These are phyloP conservation scores for Phytophthora pseudosyringae DNA, from an alignment of 352 stramenopile species.

Conservation along the genomic window DNA sequence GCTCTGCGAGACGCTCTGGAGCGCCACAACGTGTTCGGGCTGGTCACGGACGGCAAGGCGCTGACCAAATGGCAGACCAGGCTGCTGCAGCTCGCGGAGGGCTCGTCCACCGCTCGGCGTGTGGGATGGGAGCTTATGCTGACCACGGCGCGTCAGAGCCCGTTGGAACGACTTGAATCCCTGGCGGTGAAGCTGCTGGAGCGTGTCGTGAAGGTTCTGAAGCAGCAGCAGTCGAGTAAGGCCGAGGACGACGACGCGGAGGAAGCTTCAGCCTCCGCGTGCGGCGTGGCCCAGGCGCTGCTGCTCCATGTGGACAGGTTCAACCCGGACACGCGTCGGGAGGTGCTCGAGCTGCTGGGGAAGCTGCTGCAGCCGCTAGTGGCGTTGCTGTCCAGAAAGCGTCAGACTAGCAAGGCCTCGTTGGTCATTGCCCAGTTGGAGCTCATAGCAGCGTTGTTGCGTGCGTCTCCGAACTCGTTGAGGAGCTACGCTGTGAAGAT, in stretches of 20 bases:
- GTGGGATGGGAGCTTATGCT: constrained; percentile 70
- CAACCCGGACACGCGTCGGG: constrained; percentile 60
- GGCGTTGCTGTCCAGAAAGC: constrained; percentile 47
- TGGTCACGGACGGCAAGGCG: constrained; percentile 77
- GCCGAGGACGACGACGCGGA: constrained; percentile 36
- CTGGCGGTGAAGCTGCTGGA: constrained; percentile 66
- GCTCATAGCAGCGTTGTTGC: constrained; percentile 56
- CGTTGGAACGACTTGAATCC: constrained; percentile 62
- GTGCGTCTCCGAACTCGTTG: constrained; percentile 60
- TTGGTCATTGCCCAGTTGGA: constrained; percentile 41
- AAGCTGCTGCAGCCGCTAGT: constrained; percentile 70
- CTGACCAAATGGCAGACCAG: constrained; percentile 75
- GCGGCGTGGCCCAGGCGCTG: constrained; percentile 53
- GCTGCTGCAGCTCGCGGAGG: constrained; percentile 64
- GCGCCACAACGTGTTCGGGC: constrained; percentile 78
- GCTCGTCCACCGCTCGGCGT: constrained; percentile 35
- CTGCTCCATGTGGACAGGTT: constrained; percentile 60
- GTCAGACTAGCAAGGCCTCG: constrained; percentile 20
- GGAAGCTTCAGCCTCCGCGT: constrained; percentile 42
- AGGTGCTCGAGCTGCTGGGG: constrained; percentile 61
- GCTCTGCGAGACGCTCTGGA: constrained; percentile 55
- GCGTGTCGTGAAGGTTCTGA: constrained; percentile 69
- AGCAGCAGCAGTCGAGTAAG: constrained; percentile 55
- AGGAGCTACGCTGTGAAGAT: constrained; percentile 69
- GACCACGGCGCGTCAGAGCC: constrained; percentile 63